A percentile compares a stretch with the other conserved stretches of the same genome.
phyloP scores from a whole-genome alignment of 805 yeast species.

The Candida palmyrensis region DNA sequence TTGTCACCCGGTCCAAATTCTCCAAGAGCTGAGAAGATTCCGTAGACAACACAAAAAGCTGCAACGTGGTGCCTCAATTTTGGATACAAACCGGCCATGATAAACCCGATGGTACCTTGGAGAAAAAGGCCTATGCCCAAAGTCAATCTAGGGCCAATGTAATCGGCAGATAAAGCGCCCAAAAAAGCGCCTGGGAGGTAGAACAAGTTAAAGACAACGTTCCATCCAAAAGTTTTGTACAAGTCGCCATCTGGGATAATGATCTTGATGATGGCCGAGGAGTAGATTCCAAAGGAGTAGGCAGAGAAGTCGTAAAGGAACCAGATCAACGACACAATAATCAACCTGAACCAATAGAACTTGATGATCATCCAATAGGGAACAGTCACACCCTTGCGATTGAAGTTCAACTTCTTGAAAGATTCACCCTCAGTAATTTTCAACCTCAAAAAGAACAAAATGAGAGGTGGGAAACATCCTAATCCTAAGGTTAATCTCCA shows the following conservation, averaged over 20 bases:
- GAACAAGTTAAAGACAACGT: slow-evolving; percentile 72
- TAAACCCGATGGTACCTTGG: slow-evolving; percentile 71
- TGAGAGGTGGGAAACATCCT: slow-evolving; percentile 77
- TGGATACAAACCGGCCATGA: slow-evolving; percentile 65
- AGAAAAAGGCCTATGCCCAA: slow-evolving; percentile 54
- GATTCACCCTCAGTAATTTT: slow-evolving; percentile 65
- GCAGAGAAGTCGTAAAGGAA: slow-evolving; percentile 78
- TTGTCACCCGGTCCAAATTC: slow-evolving; percentile 90
- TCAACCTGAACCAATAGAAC: slow-evolving; percentile 71
- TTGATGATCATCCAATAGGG: slow-evolving; percentile 64
- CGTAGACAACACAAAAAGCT: slow-evolving; percentile 73
- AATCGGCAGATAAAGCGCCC: slow-evolving; percentile 73
- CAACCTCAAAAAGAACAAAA: slow-evolving; percentile 66
- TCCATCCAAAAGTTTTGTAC: slow-evolving; percentile 78
- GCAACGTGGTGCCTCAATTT: slow-evolving; percentile 53
- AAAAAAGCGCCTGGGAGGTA: slow-evolving; percentile 78
- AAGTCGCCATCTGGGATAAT: slow-evolving; percentile 54
- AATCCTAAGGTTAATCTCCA: slow-evolving; percentile 85
- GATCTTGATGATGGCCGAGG: slow-evolving; percentile 55
- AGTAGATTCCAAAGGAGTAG: slow-evolving; percentile 77
- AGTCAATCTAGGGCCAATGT: slow-evolving; percentile 75
- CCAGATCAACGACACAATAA: slow-evolving; percentile 69
- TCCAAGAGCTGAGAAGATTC: slow-evolving; percentile 75
- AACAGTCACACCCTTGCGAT: slow-evolving; percentile 31
- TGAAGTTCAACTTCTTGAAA: slow-evolving; percentile 62